Percentiles rank a stretch among this genome's conserved stretches.
phyloP scores from a whole-genome alignment of 106 monocot genomes.

The Allium cepa region DNA sequence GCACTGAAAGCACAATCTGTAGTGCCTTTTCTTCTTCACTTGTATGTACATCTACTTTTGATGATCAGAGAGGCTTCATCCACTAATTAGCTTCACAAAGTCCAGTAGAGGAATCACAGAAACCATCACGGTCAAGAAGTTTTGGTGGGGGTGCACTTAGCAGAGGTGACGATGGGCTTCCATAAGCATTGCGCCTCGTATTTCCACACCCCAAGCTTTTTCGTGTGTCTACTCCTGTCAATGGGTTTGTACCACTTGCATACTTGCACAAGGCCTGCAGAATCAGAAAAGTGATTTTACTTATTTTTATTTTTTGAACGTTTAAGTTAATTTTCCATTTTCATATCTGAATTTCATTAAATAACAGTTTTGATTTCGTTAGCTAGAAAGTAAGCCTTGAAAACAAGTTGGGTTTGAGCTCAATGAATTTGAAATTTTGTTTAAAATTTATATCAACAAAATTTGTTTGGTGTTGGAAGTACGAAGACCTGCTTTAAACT shows the following conservation, averaged over 20 bases:
- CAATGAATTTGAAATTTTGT: no score
- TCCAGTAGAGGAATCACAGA: conserved; percentile 70
- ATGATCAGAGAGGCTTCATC: not conserved
- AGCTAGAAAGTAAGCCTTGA: no score
- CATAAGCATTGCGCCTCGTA: conserved; percentile 79
- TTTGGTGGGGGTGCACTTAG: conserved; percentile 79
- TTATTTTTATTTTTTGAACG: no score
- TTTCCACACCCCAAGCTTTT: conserved; percentile 88
- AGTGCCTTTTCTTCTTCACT: not conserved
- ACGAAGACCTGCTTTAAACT: no score
- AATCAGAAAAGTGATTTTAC: not conserved
- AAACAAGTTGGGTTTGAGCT: no score
- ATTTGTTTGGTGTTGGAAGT: no score
- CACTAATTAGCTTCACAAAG: conserved; percentile 66
- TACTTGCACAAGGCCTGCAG: conserved; percentile 90
- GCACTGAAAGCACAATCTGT: no score
- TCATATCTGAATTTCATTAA: no score
- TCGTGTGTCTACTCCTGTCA: conserved; percentile 77
- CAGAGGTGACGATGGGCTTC: conserved; percentile 93
- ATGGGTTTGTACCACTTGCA: conserved; percentile 93
- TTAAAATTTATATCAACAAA: no score
- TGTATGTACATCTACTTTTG: conserved; percentile 14
- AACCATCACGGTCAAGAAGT: conserved; percentile 77
- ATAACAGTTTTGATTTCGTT: no score
- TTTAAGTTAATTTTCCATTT: no score